Conservation (phyloP, 228 moss, liverwort and hornwort genomes). For the Sphagnum magellanicum region DNA sequence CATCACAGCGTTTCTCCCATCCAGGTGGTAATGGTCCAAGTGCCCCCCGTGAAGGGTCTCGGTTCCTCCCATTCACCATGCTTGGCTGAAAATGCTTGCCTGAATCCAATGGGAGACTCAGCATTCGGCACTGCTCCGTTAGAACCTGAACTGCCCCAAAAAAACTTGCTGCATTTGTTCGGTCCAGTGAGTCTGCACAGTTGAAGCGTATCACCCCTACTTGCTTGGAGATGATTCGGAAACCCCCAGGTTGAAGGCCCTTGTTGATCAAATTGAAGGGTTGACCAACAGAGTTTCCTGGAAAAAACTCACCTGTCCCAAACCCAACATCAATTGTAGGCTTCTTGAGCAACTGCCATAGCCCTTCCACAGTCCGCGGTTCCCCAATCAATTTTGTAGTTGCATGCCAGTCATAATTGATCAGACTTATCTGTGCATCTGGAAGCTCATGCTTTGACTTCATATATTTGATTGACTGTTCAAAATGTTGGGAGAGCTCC, state of each 20-base stretch:
- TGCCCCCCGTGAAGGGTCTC: constrained; percentile 56
- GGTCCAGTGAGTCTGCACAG: constrained; percentile 97
- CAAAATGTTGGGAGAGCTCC: constrained; percentile 63
- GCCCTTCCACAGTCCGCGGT: constrained; percentile 69
- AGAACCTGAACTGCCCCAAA: constrained; percentile 95
- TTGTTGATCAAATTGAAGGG: constrained; percentile 32
- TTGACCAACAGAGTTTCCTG: constrained; percentile 28
- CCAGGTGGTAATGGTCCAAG: constrained; percentile 88
- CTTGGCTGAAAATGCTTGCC: constrained; percentile 48
- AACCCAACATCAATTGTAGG: constrained; percentile 72
- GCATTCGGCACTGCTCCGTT: constrained; percentile 88
- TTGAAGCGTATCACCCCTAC: constrained; percentile 94
- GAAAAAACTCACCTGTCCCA: constrained; percentile 74
- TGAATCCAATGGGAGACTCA: constrained; percentile 75
- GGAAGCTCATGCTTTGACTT: constrained; percentile 73
- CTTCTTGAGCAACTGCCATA: constrained; percentile 76
- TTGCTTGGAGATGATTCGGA: constrained; percentile 53
- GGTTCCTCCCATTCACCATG: constrained; percentile 40
- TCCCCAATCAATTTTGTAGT: constrained; percentile 87
- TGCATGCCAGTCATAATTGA: constrained; percentile 97
- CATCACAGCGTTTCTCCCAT: constrained; percentile 90
- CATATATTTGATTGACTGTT: constrained; percentile 48
- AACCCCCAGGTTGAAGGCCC: constrained; percentile 62
- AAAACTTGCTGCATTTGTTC: constrained; percentile 98
- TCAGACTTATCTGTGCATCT: constrained; percentile 53